Percentiles rank a stretch among this genome's conserved stretches.
phyloP scores from a whole-genome alignment of 2,329 filamentous ascomycete species.

The Cladophialophora immunda region DNA sequence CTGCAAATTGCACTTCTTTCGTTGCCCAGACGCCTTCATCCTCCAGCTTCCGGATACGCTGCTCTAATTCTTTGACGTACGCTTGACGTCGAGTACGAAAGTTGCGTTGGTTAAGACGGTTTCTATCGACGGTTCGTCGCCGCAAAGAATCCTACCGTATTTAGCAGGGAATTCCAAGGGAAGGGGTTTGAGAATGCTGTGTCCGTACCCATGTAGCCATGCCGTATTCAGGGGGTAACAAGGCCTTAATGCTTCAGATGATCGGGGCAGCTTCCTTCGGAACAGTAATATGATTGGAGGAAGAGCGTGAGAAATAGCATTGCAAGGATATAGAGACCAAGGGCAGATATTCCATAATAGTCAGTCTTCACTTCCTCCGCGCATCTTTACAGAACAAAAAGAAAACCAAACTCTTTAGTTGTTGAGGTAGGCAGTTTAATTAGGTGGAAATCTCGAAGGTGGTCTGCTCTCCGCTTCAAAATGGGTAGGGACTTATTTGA shows the following conservation, averaged over 20 bases:
- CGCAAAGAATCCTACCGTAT: constrained; percentile 9
- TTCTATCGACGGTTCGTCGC: constrained; percentile 58
- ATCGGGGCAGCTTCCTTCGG: background rate
- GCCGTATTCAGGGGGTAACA: no score
- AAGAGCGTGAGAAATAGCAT: background rate
- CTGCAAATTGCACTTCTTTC: constrained; percentile 74
- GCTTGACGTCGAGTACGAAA: constrained; percentile 77
- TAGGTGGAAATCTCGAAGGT: no score
- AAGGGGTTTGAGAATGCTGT: background rate
- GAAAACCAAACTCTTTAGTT: no score
- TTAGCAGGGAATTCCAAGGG: constrained; percentile 1
- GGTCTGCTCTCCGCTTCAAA: no score
- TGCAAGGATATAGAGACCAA: background rate
- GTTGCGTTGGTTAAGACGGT: constrained; percentile 79
- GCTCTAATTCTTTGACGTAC: constrained; percentile 75
- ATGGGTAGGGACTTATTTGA: no score
- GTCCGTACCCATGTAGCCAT: background rate
- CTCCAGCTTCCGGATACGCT: constrained; percentile 69
- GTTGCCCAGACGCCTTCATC: constrained; percentile 73
- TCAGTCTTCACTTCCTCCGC: no score
- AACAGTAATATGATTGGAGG: background rate
- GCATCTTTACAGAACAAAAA: no score
- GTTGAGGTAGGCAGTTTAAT: no score
- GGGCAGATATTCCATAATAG: no score
- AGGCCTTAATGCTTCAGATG: no score